Percentiles rank a stretch among this genome's conserved stretches.
Evolutionary conservation across 768 basidiomycete genomes (phyloP).

Genomic region (Hericium coralloides): DNA sequence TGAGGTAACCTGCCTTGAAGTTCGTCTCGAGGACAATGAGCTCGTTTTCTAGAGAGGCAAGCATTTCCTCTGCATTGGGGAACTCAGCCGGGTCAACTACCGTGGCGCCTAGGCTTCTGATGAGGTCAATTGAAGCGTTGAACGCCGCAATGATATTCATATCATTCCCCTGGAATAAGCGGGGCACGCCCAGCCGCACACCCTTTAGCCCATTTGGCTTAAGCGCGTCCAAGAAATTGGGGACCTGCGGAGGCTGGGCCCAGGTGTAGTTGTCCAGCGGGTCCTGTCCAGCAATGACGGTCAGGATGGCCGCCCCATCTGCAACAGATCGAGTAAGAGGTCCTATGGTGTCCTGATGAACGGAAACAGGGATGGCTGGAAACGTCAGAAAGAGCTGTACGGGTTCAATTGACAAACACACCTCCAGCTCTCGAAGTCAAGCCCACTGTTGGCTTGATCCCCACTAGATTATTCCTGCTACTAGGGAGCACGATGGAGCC

Average conservation of each 20-base stretch:
- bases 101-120: conserved; percentile 34
- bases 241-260: conserved; percentile 38
- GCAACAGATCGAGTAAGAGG: conserved; percentile 45
- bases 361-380: conserved; percentile 47
- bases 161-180: conserved; percentile 23
- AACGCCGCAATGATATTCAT: conserved; percentile 26
- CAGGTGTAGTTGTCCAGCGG: conserved; percentile 32
- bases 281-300: conserved; percentile 35
- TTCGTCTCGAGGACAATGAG: conserved; percentile 44
- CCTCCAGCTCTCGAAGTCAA: conserved; percentile 51
- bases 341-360: conserved; percentile 50
- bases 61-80: conserved; percentile 39
- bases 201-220: conserved; percentile 36
- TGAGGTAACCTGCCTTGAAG: conserved; percentile 40
- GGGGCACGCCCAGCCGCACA: conserved; percentile 37
- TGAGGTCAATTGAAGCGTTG: conserved; percentile 27
- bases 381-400: no score
- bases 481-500: conserved; percentile 39
- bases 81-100: conserved; percentile 58
- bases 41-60: conserved; percentile 36
- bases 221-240: conserved; percentile 49
- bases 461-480: conserved; percentile 43
- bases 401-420: conserved; percentile 9
- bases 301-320: conserved; percentile 47
- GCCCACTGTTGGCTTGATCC: conserved; percentile 52